Evolutionary conservation across 164 flowering plant species (phyloP).

Genomic region (Nymphaea colorata): DNA sequence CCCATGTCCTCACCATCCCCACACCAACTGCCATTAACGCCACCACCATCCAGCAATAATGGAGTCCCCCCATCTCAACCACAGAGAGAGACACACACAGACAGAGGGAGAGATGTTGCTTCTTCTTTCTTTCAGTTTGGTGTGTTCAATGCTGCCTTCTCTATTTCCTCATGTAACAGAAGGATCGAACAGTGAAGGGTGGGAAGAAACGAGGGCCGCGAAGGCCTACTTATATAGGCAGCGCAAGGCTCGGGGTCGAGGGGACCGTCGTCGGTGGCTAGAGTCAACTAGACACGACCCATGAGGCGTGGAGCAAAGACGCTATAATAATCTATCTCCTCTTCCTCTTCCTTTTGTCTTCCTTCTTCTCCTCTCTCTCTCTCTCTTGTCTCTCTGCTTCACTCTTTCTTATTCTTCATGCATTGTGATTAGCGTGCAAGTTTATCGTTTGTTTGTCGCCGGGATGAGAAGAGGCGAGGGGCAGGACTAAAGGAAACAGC

Average conservation of each 20-base stretch:
- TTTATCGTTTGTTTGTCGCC: not conserved
- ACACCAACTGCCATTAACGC: not conserved
- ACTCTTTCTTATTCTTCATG: not conserved
- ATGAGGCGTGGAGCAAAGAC: too few relatives aligned
- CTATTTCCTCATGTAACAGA: too few relatives aligned
- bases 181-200: not conserved
- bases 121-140: too few relatives aligned
- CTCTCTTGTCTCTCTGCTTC: not conserved
- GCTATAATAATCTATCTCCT: too few relatives aligned
- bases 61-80: not conserved
- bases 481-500: not conserved
- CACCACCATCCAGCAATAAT: not conserved
- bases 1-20: constrained; percentile 17
- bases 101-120: too few relatives aligned
- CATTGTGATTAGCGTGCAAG: not conserved
- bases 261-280: too few relatives aligned
- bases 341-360: too few relatives aligned
- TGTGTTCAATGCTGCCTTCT: too few relatives aligned
- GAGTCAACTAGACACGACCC: too few relatives aligned
- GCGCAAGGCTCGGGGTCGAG: not conserved
- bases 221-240: not conserved
- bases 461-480: not conserved
- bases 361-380: too few relatives aligned
- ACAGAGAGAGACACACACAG: not conserved
- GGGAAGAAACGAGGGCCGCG: not conserved